A percentile compares a stretch with the other conserved stretches of the same genome.
Evolutionary conservation across 148 eudicot species (phyloP).

Genomic region (Mesembryanthemum crystallinum): DNA sequence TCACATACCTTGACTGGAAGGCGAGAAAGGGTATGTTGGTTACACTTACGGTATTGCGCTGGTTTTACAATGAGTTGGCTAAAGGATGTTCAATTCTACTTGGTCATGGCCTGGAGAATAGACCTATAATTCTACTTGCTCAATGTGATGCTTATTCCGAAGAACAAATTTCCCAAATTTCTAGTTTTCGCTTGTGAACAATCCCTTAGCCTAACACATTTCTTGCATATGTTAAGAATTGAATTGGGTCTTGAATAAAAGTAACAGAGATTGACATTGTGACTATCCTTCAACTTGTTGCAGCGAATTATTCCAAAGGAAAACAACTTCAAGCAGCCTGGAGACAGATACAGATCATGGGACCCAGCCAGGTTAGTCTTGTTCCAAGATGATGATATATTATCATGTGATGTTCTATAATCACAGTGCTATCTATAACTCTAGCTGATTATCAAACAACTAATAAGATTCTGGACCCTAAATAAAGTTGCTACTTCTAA

Average conservation of each 20-base stretch:
- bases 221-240: neutral
- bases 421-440: too few relatives aligned
- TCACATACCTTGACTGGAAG: slow-evolving; percentile 54
- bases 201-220: neutral
- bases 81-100: neutral
- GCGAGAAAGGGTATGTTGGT: slow-evolving; percentile 71
- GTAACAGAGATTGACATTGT: neutral
- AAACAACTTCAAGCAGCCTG: slow-evolving; percentile 94
- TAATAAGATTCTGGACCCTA: too few relatives aligned
- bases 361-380: slow-evolving; percentile 62
- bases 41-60: neutral
- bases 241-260: too few relatives aligned
- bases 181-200: too few relatives aligned
- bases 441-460: too few relatives aligned
- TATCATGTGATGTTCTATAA: too few relatives aligned
- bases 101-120: neutral
- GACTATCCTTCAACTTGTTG: slow-evolving; percentile 15
- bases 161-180: too few relatives aligned
- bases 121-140: too few relatives aligned
- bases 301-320: slow-evolving; percentile 73
- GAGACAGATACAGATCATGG: slow-evolving; percentile 76
- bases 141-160: too few relatives aligned
- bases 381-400: neutral
- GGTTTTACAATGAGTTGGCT: too few relatives aligned
- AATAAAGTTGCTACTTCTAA: neutral